Evolutionary conservation across 345 rosid genomes (phyloP).

Genomic region (Combretum micranthum): DNA sequence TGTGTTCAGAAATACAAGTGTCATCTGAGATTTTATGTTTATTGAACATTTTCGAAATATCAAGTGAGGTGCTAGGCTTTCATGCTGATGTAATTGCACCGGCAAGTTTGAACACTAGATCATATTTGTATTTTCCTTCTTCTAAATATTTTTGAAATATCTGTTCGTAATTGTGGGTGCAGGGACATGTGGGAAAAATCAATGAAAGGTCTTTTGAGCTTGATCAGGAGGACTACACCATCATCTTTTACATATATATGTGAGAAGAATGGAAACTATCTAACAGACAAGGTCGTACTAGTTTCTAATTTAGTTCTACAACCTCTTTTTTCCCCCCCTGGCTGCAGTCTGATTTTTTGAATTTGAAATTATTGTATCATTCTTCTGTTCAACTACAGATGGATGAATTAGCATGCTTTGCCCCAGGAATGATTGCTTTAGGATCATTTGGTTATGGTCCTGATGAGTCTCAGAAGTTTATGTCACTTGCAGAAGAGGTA

Average conservation of each 20-base stretch:
- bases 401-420: slow-evolving; percentile 99
- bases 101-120: background rate
- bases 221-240: slow-evolving; percentile 75
- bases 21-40: no score
- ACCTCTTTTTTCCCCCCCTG: slow-evolving; percentile 8
- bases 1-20: no score
- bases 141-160: slow-evolving; percentile 5
- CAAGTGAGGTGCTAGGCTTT: no score
- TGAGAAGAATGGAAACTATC: slow-evolving; percentile 65
- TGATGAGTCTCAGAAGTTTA: slow-evolving; percentile 58
- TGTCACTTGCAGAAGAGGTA: slow-evolving; percentile 95
- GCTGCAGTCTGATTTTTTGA: slow-evolving; percentile 3
- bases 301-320: background rate
- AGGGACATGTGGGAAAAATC: slow-evolving; percentile 99
- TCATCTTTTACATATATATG: slow-evolving; percentile 82
- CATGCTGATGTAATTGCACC: no score
- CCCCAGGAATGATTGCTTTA: slow-evolving; percentile 98
- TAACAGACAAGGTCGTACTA: slow-evolving; percentile 61
- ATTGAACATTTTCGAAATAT: no score
- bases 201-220: slow-evolving; percentile 82
- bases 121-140: background rate
- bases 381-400: slow-evolving; percentile 40
- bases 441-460: slow-evolving; percentile 84
- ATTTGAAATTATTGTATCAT: slow-evolving; percentile 3
- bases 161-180: slow-evolving; percentile 16